Evolutionary conservation across 148 eudicot genomes (phyloP).

Genomic region (Chenopodium berlandieri): DNA sequence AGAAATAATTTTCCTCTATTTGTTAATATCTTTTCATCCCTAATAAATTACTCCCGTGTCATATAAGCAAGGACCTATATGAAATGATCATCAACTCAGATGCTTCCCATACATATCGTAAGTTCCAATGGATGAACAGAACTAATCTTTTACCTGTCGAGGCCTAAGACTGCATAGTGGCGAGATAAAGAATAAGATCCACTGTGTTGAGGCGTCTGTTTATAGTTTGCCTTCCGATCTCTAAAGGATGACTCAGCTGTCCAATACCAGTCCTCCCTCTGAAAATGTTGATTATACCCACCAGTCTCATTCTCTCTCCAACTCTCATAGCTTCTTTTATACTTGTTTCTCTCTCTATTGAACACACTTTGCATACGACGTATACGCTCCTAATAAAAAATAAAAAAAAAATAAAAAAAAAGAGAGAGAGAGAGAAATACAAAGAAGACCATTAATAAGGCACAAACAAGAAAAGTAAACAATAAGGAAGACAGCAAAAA

Average conservation of each 20-base stretch:
- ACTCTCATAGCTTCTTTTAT: slow-evolving; percentile 69
- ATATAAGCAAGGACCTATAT: background rate
- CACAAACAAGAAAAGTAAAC: background rate
- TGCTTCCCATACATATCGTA: background rate
- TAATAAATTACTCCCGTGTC: background rate
- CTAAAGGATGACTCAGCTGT: slow-evolving; percentile 64
- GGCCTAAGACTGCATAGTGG: slow-evolving; percentile 93
- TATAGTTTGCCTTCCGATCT: slow-evolving; percentile 50
- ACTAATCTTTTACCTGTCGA: slow-evolving; percentile 67
- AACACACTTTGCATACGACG: slow-evolving; percentile 97
- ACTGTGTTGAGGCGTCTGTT: slow-evolving; percentile 56
- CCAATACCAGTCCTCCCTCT: slow-evolving; percentile 99
- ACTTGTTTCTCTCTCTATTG: slow-evolving; percentile 85
- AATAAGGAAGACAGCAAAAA: background rate
- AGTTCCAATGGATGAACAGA: background rate
- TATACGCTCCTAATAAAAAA: slow-evolving; percentile 72
- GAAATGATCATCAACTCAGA: slow-evolving; percentile 6
- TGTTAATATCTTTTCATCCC: background rate
- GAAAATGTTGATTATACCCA: slow-evolving; percentile 78
- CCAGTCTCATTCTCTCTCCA: slow-evolving; percentile 78
- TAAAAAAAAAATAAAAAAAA: slow-evolving; percentile 1
- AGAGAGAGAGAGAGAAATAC: background rate
- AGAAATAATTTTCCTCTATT: background rate
- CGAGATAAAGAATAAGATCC: slow-evolving; percentile 63
- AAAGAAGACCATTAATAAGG: background rate